A percentile compares a stretch with the other conserved stretches of the same genome.
phyloP scores from a whole-genome alignment of 176 grass and related monocot species.

The Avena sativa region DNA sequence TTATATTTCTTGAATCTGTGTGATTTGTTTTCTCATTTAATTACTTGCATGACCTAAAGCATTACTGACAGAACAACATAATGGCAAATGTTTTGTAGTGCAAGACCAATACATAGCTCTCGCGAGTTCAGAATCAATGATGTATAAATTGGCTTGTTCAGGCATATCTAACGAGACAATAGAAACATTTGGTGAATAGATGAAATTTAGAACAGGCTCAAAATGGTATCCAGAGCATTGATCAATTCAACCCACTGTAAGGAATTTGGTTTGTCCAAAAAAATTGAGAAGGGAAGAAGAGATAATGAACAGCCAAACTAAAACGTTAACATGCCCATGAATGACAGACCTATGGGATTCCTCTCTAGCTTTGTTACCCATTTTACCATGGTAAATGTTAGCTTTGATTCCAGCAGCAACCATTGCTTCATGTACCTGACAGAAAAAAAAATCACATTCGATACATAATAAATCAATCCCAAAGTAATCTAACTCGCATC shows the following conservation, averaged over 20 bases:
- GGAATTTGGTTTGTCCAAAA: constrained; percentile 24
- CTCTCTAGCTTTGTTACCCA: constrained; percentile 81
- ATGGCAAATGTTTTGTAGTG: constrained; percentile 31
- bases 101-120: constrained; percentile 20
- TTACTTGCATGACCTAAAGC: constrained; percentile 27
- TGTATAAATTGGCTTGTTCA: constrained; percentile 14
- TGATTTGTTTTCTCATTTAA: background rate
- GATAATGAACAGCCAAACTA: constrained; percentile 10
- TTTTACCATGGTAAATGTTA: constrained; percentile 86
- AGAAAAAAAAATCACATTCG: constrained; percentile 13
- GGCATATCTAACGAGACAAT: constrained; percentile 31
- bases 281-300: constrained; percentile 29
- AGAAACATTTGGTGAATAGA: constrained; percentile 20
- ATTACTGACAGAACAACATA: constrained; percentile 22
- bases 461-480: background rate
- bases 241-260: background rate
- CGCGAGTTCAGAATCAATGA: background rate
- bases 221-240: constrained; percentile 2
- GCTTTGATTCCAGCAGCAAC: constrained; percentile 78
- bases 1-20: constrained; percentile 13
- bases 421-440: constrained; percentile 74
- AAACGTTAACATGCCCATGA: constrained; percentile 31
- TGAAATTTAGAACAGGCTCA: constrained; percentile 13
- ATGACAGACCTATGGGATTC: constrained; percentile 76
- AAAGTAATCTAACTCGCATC: background rate